Evolutionary conservation across 371 early-diverging fungal genomes (phyloP), one percentile per base, ranked within the genome.

Genomic region (Haplosporangium sp.): DNA sequence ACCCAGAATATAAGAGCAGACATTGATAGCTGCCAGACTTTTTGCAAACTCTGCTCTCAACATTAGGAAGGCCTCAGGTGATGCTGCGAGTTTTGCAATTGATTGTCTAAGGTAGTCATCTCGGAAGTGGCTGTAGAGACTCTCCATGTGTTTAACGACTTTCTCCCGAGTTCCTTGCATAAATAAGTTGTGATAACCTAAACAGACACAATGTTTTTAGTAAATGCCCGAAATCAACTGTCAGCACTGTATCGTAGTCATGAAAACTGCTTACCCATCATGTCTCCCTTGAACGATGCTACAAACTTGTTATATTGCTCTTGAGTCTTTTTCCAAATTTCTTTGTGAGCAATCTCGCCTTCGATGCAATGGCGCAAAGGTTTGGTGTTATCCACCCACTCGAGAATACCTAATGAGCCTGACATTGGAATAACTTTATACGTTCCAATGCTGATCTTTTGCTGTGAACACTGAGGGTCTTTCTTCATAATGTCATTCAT

Each of bases 351-450:
- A 0, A 77, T 39, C 42, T 84, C 76, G 6, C 83, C 83, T 60
- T 88, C 86, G 19, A 90, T 82, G 61, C 94, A 88, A n/a, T 79
- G 69, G 1, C 84, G 83, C 48, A 90, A 48, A 0, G 94, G 94
- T 0, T 87, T 87, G 2, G 98, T 93, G 76, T 95, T 91, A n/a
- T 96, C 91, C 8, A 99, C 95, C 98, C 96, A 99, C 83, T 99
- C 96, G 61, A 99, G 91, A 87, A 99, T 94, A 40, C 99, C 99
- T 15, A 92, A 92, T 19, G 93, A 91, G 62, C 92, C 89, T 44
- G 94, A 95, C 59, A 99, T 89, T 0, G 99, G 99, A 40, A 99
- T 92, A 4, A 99, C 99, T 39, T 92, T 87, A 86, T 99, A 99
- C 0, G 92, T 91, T n/a, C 96, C 84, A 3, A 96, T 89, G 34